Evolutionary conservation across 306 rosid genomes (phyloP), one percentile per base, ranked within the genome.

Genomic region (Quercus mongolica): DNA sequence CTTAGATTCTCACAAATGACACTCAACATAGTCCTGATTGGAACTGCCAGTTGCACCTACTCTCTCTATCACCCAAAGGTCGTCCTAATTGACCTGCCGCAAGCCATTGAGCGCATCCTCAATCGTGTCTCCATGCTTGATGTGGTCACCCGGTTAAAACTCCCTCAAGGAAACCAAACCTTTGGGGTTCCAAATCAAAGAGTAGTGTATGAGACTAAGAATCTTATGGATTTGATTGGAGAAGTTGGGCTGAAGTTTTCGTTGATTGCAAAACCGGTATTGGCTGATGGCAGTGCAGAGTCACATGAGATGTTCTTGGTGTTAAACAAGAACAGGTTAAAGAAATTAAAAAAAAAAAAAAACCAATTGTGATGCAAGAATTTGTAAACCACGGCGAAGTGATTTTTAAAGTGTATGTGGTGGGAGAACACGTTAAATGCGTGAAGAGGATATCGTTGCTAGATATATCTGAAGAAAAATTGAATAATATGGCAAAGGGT

Each of bases 371-470:
- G 21, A 21, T 21, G 21, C 21, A 21, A 21, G 21, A 21, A 21
- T 21, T 21, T 21, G 21, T 21, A 90, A 92, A 75, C n/a, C 97
- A 90, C 14, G 91, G 92, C 4, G 95, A 91, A 0, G 90, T 86
- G 0, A 49, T 92, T 6, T 92, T 89, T 92, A 92, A 92, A 86
- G 83, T 89, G 25, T 92, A 92, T 73, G 94, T 86, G 30, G 88
- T 90, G 12, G 95, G 95, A 54, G 76, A 73, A 17, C 78, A 76
- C 51, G 77, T 82, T 12, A 71, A 14, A 33, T 92, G 93, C 77
- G 93, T 89, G 15, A 89, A 82, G 81, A 87, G 95, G 19, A 78
- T 76, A 63, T 92, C 95, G 13, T 49, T 92, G 84, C 68, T 71
- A 3, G 90, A 92, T 62, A 67, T 87, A 28, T 49, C 84, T 0